These are phyloP conservation scores for Solanum etuberosum DNA, from an alignment of 257 asterid species.

Conservation along the genomic window DNA sequence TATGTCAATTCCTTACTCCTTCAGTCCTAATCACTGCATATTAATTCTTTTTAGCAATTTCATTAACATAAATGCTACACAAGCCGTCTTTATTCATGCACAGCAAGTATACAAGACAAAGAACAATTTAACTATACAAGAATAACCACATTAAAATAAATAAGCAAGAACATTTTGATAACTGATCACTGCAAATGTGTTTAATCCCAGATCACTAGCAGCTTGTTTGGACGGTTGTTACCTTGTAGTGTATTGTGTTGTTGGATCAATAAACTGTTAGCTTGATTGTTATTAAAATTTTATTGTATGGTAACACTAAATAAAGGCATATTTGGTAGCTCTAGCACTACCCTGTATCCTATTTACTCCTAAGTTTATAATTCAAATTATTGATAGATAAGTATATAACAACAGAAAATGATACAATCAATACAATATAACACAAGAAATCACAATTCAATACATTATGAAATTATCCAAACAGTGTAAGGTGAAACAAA, in stretches of 20 bases:
- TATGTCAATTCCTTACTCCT: not conserved
- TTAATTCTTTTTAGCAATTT: not conserved
- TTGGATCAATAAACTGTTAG: too few relatives aligned
- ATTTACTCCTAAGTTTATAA: not conserved
- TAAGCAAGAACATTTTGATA: not conserved
- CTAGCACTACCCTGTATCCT: not conserved
- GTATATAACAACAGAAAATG: not conserved
- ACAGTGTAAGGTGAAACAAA: not conserved
- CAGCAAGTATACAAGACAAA: not conserved
- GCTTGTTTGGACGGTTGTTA: not conserved
- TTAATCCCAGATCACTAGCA: not conserved
- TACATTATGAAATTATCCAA: not conserved
- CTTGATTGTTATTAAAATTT: not conserved
- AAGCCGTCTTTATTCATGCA: not conserved
- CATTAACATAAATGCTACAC: not conserved
- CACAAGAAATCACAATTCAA: not conserved
- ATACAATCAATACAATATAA: not conserved
- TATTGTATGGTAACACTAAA: not conserved
- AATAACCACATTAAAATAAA: too few relatives aligned
- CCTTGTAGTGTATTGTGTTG: not conserved
- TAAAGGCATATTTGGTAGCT: not conserved
- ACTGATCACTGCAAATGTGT: not conserved
- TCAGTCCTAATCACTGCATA: not conserved
- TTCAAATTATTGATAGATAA: not conserved
- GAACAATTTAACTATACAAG: not conserved